Base-by-base conservation (phyloP, 1,284 basidiomycete species). In the Melampsora americana region DNA sequence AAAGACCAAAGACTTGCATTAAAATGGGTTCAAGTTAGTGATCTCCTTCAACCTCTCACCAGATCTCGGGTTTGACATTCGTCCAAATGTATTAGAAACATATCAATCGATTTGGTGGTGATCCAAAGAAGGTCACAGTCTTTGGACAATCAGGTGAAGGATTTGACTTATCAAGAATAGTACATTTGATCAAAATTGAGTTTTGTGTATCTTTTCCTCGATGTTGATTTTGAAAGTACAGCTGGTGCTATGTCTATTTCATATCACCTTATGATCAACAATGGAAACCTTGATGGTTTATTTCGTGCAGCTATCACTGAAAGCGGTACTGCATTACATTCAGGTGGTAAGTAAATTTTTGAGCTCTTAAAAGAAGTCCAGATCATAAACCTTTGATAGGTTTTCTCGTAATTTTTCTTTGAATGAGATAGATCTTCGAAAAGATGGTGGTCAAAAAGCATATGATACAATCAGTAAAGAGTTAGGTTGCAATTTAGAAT, bases 91-190 rank as follows among this genome's bases (percentile, higher is more conserved):
- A 5, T 11, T 46, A 80, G 53, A 78, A 79, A 50, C 80, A 82
- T 79, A 82, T 83, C 60, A 66, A 68, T 7, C 69, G 78, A 12
- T 83, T 83, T 68, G 82, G 82, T 44, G 82, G 82, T 7, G 81
- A 83, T 77, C 80, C 80, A 2, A 64, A 67, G 30, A 79, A 79
- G 60, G 80, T 83, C 44, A 83, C 83, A 20, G 80, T 83, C 73
- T 79, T 64, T 23, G 62, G 65, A 16, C 18, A 59, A 50, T 48
- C 30, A 39, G 26, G 39, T 35, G 53, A 77, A n/a, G 12, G n/a
- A 11, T 50, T 11, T 12, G n/a, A 11, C 46, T 50, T n/a, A 50
- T 12, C 46, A n/a, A n/a, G n/a, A n/a, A 12, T 50, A 50, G 11
- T 50, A 50, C 11, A 50, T 50, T 50, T n/a, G n/a, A n/a, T 50